phyloP scores from a whole-genome alignment of 2,329 filamentous ascomycete species.

The Hypoxylon rubiginosum region DNA sequence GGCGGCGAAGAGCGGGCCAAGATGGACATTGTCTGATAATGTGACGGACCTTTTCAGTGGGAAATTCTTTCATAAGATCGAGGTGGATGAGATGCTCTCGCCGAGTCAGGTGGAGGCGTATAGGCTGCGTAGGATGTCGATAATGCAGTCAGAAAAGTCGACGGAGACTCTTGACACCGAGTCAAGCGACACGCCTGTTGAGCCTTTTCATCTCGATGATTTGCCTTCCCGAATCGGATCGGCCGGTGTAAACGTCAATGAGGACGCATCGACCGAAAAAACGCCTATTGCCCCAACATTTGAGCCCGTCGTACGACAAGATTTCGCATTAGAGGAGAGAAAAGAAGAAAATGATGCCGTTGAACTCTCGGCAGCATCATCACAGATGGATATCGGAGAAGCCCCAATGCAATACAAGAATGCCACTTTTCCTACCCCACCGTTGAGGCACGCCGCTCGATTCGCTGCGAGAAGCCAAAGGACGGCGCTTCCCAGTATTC shows the following conservation, averaged over 20 bases:
- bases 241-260: constrained; percentile 52
- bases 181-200: constrained; percentile 58
- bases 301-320: constrained; percentile 40
- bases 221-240: constrained; percentile 60
- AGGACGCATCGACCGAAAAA: constrained; percentile 49
- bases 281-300: constrained; percentile 46
- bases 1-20: constrained; percentile 53
- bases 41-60: constrained; percentile 69
- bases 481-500: constrained; percentile 48
- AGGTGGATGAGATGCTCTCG: constrained; percentile 72
- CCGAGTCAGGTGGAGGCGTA: constrained; percentile 64
- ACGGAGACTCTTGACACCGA: constrained; percentile 52
- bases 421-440: constrained; percentile 50
- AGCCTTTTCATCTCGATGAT: constrained; percentile 65
- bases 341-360: constrained; percentile 28
- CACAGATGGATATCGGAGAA: constrained; percentile 27
- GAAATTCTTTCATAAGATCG: constrained; percentile 67
- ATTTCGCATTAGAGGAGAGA: constrained; percentile 45
- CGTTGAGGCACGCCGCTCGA: constrained; percentile 49
- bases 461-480: constrained; percentile 44
- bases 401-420: constrained; percentile 40
- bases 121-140: constrained; percentile 56
- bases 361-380: constrained; percentile 15
- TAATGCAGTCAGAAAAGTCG: constrained; percentile 49
- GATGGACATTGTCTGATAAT: constrained; percentile 69